Evolutionary conservation across 163 green algal genomes (phyloP).

Genomic region (Botryococcus braunii): DNA sequence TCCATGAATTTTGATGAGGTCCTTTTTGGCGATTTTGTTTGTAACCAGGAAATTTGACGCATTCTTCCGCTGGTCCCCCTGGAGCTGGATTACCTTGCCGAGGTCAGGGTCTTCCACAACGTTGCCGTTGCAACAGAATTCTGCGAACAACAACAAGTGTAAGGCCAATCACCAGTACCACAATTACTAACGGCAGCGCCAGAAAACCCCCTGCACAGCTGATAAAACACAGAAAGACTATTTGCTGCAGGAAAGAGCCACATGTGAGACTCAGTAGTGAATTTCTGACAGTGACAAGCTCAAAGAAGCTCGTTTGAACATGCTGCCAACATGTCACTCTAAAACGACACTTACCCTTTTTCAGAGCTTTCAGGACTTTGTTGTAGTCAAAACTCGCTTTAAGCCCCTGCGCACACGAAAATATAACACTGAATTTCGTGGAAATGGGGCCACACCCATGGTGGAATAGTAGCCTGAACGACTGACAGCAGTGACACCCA

Average conservation of each 20-base stretch:
- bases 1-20: slow-evolving; percentile 91
- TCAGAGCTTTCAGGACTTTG: slow-evolving; percentile 98
- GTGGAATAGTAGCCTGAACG: neutral
- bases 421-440: neutral
- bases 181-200: too few relatives aligned
- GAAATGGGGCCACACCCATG: neutral
- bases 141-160: too few relatives aligned
- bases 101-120: slow-evolving; percentile 97
- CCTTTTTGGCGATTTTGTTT: slow-evolving; percentile 90
- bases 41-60: slow-evolving; percentile 87
- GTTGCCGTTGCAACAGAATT: slow-evolving; percentile 99
- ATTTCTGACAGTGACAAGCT: too few relatives aligned
- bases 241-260: too few relatives aligned
- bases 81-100: slow-evolving; percentile 95
- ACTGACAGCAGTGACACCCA: too few relatives aligned
- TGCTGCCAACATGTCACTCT: too few relatives aligned
- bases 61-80: slow-evolving; percentile 99
- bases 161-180: too few relatives aligned
- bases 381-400: slow-evolving; percentile 89
- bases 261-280: too few relatives aligned
- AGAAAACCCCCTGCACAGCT: too few relatives aligned
- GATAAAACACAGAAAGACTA: too few relatives aligned
- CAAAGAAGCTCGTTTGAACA: too few relatives aligned
- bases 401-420: slow-evolving; percentile 40
- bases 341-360: slow-evolving; percentile 91